Evolutionary conservation across 2,329 filamentous ascomycete genomes (phyloP), one percentile per base, ranked within the genome.

Genomic region (Pseudogymnoascus sp.): DNA sequence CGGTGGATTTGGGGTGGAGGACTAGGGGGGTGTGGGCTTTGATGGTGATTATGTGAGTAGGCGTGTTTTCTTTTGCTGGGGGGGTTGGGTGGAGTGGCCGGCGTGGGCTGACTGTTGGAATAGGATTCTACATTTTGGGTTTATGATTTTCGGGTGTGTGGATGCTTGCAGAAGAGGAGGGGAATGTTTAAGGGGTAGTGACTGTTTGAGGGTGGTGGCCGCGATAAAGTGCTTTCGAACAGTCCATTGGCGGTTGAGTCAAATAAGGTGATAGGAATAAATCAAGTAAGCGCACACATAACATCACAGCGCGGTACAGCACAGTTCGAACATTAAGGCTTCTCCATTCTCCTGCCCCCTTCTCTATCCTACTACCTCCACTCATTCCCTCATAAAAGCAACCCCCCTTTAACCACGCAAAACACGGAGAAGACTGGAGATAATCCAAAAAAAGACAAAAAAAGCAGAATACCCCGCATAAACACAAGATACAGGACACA

Each of bases 371-470:
- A 50, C 20, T 16, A n/a, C 4, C 22, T 22, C 22, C 22, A 16
- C 41, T 50, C 14, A 30, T 30, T 28, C 41, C 41, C 22, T 28
- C 41, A 28, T 28, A 28, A 28, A 16, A 22, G 30, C 16, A 50
- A 30, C 22, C 41, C 41, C 41, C 41, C 41, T 50, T 50, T 50
- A 50, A 50, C 16, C 41, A 50, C 22, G 41, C 41, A 50, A 47
- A 47, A 9, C 20, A 28, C 22, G 16, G 12, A 9, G 16, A 16
- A 30, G 16, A 50, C 22, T 50, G 14, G 41, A 50, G 41, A 50
- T 50, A 50, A 50, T 30, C 22, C 41, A 50, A 50, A 50, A 16
- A 28, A 22, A 22, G 22, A n/a, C 32, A 6, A 47, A 47, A 16
- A 47, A 28, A n/a, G n/a, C 22, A 50, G 22, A 11, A 50, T 50